Evolutionary conservation across 306 rosid genomes (phyloP), one percentile per base, ranked within the genome.

Genomic region (Acmispon strigosus): DNA sequence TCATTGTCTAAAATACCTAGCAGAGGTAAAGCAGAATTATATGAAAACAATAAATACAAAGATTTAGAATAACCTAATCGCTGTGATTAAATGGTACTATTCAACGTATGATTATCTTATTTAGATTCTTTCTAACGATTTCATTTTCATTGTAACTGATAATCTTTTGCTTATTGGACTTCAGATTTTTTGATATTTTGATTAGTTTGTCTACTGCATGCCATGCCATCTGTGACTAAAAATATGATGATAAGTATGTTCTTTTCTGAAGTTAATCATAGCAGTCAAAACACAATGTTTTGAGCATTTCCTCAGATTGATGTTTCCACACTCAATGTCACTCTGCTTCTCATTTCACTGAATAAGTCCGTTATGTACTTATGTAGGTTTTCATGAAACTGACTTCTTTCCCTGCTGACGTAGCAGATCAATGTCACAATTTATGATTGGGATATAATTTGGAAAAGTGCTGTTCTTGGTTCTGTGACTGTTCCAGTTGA

Each of bases 401-500:
- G 79, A 85, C 77, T 41, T 82, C 71, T 78, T 81, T 76, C 47
- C 69, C 81, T 80, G 70, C 78, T 82, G 84, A 51, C 77, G 65
- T 83, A 51, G 74, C 97, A 94, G 99, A 89, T 94, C 67, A 84
- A 82, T 65, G 86, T 94, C 78, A 94, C 99, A 36, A 91, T 94
- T 81, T 94, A 89, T 77, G 97, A 94, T 75, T 91, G 99, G 99
- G 99, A 94, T 84, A 91, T 94, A 78, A 86, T 94, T 69, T 94
- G 99, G 99, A 94, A 94, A 82, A 94, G 99, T 76, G 75, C 97
- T 20, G 91, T 86, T 80, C 99, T 94, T 80, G 99, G 99, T 82
- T 89, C 99, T 2, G 97, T 89, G 77, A 86, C 92, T 77, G 89
- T 94, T 82, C 85, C 87, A 36, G 88, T 94, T 80, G 95, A 94